These are phyloP conservation scores for Botryotinia calthae DNA, from an alignment of 2,329 filamentous ascomycete genomes.

Conservation along the genomic window DNA sequence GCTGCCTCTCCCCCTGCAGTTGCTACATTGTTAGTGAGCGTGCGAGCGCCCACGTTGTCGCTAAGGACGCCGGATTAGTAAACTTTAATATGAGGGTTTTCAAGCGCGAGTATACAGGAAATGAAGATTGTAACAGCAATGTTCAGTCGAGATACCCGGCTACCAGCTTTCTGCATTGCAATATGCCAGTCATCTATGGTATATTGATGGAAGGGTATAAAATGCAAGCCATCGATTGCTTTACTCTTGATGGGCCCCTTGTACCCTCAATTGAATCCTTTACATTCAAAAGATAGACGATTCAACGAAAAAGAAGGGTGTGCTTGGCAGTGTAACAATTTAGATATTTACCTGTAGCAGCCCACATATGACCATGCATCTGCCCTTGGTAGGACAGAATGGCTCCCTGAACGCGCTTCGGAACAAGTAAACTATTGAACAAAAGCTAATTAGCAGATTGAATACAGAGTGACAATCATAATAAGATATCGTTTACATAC, in stretches of 20 bases:
- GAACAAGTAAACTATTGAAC: conserved; percentile 19
- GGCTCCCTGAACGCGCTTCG: conserved; percentile 7
- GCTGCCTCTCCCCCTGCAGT: conserved; percentile 23
- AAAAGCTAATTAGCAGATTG: conserved; percentile 7
- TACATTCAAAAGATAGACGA: not conserved
- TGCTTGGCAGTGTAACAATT: conserved; percentile 17
- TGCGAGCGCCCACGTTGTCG: conserved; percentile 14
- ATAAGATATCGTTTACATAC: conserved; percentile 9
- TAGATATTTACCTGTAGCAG: conserved; percentile 18
- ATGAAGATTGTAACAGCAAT: not conserved
- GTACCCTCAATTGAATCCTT: not conserved
- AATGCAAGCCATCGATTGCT: not conserved
- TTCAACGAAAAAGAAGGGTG: not conserved
- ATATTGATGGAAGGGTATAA: not conserved
- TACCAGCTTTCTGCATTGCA: conserved; percentile 1
- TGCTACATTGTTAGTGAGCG: conserved; percentile 18
- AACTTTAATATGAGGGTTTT: not conserved
- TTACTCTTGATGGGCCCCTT: not conserved
- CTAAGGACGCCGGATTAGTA: conserved; percentile 12
- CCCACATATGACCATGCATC: conserved; percentile 22
- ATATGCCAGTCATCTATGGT: not conserved
- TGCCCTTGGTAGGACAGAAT: conserved; percentile 12
- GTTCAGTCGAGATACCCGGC: not conserved
- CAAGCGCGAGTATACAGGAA: not conserved
- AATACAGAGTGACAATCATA: not conserved